Percentiles rank a stretch among this genome's conserved stretches.
These are phyloP conservation scores for Lipomyces oligophaga DNA, from an alignment of 805 yeast genomes.

Conservation along the genomic window DNA sequence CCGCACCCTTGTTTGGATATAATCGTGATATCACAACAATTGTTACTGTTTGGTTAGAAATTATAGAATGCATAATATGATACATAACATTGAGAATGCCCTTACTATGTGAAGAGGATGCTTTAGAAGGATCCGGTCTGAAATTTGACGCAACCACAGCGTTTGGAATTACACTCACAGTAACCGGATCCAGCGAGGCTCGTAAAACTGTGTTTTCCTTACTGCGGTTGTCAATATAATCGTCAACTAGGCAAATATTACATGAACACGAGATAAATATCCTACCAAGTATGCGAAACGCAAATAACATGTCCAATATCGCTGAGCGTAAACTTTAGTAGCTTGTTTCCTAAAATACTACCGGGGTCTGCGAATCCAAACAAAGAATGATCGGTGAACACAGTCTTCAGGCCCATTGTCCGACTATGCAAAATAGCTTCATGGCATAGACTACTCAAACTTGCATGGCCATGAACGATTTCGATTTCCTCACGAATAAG, in stretches of 20 bases:
- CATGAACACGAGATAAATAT: neutral
- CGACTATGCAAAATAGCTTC: constrained; percentile 90
- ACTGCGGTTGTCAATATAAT: no score
- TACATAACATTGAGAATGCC: neutral
- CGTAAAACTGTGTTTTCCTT: constrained; percentile 92
- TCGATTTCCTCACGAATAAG: constrained; percentile 80
- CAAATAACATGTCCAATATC: constrained; percentile 93
- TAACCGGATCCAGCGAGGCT: constrained; percentile 71
- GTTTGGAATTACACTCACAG: constrained; percentile 89
- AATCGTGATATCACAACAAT: constrained; percentile 87
- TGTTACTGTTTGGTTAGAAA: constrained; percentile 44
- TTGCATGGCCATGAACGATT: constrained; percentile 93
- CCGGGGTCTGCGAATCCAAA: constrained; percentile 89
- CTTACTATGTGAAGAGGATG: constrained; percentile 39
- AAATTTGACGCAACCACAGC: constrained; percentile 91
- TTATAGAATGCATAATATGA: neutral
- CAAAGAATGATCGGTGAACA: constrained; percentile 91
- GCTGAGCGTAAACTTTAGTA: constrained; percentile 73
- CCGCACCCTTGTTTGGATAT: constrained; percentile 96
- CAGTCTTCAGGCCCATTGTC: constrained; percentile 87
- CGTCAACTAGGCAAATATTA: neutral
- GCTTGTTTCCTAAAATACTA: constrained; percentile 79
- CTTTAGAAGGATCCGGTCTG: constrained; percentile 38
- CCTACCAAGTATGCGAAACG: constrained; percentile 74
- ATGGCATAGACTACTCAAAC: constrained; percentile 78